These are phyloP conservation scores for Athelia sp. DNA, from an alignment of 1,284 basidiomycete genomes.

Conservation along the genomic window DNA sequence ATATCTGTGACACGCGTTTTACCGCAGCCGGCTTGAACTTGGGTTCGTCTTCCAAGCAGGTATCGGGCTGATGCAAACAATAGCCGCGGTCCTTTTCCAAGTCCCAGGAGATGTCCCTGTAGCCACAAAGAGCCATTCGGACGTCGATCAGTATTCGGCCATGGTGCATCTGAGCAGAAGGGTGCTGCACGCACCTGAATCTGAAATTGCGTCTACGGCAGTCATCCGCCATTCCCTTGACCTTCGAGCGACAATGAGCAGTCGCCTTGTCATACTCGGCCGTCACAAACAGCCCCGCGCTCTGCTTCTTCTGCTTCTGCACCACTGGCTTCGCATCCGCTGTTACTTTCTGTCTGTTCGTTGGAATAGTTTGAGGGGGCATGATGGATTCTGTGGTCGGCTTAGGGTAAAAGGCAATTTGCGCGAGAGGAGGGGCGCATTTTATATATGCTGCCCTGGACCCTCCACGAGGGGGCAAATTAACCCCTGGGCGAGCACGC, in stretches of 20 bases:
- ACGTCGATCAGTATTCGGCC: too few species aligned
- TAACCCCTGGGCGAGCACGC: too few species aligned
- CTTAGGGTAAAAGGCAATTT: too few species aligned
- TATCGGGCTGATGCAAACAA: conserved; percentile 20
- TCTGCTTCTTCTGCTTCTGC: neutral
- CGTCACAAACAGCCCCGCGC: neutral
- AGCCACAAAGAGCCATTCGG: neutral
- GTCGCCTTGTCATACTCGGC: neutral
- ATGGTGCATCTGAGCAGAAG: neutral
- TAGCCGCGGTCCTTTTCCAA: conserved; percentile 19
- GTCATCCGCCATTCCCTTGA: neutral
- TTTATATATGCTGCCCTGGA: too few species aligned
- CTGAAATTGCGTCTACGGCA: neutral
- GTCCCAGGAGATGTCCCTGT: conserved; percentile 25
- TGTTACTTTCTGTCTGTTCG: neutral
- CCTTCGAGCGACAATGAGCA: neutral
- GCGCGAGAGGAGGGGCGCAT: too few species aligned
- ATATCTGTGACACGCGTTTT: conserved; percentile 32
- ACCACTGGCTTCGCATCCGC: neutral
- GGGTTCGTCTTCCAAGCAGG: neutral
- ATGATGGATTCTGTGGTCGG: too few species aligned
- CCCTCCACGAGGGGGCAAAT: too few species aligned
- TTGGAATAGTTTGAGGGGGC: too few species aligned
- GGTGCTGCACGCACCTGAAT: neutral
- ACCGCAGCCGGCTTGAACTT: conserved; percentile 23